Evolutionary conservation across 805 yeast species (phyloP).

Genomic region (Wickerhamiella lipophila): DNA sequence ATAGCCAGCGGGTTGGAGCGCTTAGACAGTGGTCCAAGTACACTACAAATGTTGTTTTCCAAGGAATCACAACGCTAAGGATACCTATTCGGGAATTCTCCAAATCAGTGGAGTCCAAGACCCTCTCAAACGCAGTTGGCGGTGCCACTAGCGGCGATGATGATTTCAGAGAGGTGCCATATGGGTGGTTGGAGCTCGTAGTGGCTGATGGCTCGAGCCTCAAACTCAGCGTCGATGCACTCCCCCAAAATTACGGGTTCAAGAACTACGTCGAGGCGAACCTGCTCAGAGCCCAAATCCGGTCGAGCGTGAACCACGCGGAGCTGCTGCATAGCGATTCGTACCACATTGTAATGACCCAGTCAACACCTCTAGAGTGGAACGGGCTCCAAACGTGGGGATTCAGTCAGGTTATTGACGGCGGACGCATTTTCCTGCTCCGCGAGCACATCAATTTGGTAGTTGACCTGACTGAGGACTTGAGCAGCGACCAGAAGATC

Average conservation of each 20-base stretch:
- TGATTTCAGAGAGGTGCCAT: conserved; percentile 58
- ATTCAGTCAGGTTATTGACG: conserved; percentile 40
- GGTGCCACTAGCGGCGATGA: too few species aligned
- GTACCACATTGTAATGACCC: conserved; percentile 42
- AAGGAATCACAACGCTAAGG: conserved; percentile 56
- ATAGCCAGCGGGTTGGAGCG: conserved; percentile 38
- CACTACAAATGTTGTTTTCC: conserved; percentile 40
- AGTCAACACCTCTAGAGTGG: conserved; percentile 72
- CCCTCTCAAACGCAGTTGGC: neutral
- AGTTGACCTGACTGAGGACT: conserved; percentile 63
- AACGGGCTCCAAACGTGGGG: conserved; percentile 64
- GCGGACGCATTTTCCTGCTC: conserved; percentile 49
- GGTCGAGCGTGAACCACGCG: conserved; percentile 85
- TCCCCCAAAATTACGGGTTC: conserved; percentile 43
- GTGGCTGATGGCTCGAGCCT: conserved; percentile 42
- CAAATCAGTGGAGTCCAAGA: conserved; percentile 37
- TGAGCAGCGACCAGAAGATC: conserved; percentile 48
- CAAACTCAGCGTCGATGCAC: conserved; percentile 36
- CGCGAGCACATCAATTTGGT: conserved; percentile 71
- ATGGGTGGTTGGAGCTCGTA: conserved; percentile 84
- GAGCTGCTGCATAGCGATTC: conserved; percentile 49
- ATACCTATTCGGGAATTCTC: conserved; percentile 77
- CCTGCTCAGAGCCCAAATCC: conserved; percentile 46
- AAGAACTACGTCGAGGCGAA: conserved; percentile 36
- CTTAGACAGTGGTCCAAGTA: conserved; percentile 46